A percentile compares a stretch with the other conserved stretches of the same genome.
Conservation (phyloP, 495 filamentous ascomycete species). For the Aspergillus ostianus region DNA sequence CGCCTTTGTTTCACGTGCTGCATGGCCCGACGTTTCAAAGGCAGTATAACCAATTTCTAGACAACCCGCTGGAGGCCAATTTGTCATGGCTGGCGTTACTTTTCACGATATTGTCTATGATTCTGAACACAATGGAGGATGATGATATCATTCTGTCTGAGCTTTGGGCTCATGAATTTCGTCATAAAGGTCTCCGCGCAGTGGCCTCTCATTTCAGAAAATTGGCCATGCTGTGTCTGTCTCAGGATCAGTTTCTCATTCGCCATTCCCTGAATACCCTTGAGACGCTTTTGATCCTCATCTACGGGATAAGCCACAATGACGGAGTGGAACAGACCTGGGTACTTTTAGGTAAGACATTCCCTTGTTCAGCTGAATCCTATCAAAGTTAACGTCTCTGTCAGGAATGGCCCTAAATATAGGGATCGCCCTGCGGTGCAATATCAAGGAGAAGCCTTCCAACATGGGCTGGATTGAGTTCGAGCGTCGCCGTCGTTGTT, state of each 20-base stretch:
- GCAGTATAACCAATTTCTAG: neutral
- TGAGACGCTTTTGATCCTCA: slow-evolving; percentile 1
- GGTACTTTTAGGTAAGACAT: neutral
- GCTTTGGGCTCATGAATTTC: neutral
- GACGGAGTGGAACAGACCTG: neutral
- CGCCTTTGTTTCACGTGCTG: slow-evolving; percentile 4
- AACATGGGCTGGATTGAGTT: slow-evolving; percentile 1
- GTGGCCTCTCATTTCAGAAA: neutral
- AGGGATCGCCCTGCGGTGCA: slow-evolving; percentile 5
- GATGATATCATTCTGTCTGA: neutral
- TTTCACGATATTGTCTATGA: slow-evolving; percentile 5
- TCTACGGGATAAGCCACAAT: neutral
- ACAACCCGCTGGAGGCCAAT: neutral
- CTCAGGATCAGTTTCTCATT: slow-evolving; percentile 5
- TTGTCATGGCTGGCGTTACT: slow-evolving; percentile 5
- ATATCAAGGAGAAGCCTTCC: neutral
- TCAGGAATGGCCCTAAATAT: slow-evolving; percentile 4
- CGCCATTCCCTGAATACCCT: slow-evolving; percentile 1
- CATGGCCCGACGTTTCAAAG: slow-evolving; percentile 7
- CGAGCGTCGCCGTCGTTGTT: slow-evolving; percentile 6
- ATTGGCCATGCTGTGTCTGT: neutral
- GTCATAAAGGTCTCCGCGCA: neutral
- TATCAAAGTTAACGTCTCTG: neutral
- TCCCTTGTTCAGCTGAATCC: neutral
- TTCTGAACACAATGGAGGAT: neutral